Conservation (phyloP, 139 green algal genomes). For the Chlorella sp. region DNA sequence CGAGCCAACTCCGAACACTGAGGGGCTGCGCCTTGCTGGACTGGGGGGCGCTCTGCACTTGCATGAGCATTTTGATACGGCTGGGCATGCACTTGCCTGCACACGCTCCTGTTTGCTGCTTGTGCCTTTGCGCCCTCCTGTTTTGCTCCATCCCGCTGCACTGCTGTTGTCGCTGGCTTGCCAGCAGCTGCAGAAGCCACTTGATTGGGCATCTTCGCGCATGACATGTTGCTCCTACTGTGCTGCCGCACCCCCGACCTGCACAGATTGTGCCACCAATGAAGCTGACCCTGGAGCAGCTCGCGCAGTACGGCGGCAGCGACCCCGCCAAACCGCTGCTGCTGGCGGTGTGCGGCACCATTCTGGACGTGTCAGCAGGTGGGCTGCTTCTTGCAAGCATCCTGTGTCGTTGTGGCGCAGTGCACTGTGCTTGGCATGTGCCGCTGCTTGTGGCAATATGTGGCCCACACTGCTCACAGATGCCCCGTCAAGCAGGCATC, state of each 20-base stretch:
- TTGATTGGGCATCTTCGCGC: too few relatives aligned
- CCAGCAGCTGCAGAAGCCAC: too few relatives aligned
- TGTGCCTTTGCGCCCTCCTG: background rate
- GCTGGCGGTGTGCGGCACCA: conserved; percentile 74
- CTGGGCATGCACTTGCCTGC: background rate
- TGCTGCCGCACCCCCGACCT: background rate
- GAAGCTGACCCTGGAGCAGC: conserved; percentile 68
- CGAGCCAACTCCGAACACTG: background rate
- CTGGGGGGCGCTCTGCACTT: background rate
- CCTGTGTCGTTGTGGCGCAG: too few relatives aligned
- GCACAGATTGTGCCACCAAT: conserved; percentile 69
- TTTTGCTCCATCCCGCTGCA: background rate
- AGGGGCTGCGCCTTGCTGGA: too few relatives aligned
- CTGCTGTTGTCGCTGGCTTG: too few relatives aligned
- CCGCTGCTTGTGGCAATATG: too few relatives aligned
- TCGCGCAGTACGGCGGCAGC: conserved; percentile 70
- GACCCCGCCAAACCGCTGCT: conserved; percentile 69
- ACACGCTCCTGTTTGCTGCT: background rate
- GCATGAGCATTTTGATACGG: too few relatives aligned
- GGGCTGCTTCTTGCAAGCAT: too few relatives aligned
- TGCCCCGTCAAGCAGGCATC: too few relatives aligned
- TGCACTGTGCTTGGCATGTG: too few relatives aligned
- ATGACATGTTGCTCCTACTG: too few relatives aligned
- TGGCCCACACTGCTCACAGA: too few relatives aligned
- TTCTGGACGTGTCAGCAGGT: conserved; percentile 84